Conservation (phyloP, 495 filamentous ascomycete species). For the Penicillium tannophilum region DNA sequence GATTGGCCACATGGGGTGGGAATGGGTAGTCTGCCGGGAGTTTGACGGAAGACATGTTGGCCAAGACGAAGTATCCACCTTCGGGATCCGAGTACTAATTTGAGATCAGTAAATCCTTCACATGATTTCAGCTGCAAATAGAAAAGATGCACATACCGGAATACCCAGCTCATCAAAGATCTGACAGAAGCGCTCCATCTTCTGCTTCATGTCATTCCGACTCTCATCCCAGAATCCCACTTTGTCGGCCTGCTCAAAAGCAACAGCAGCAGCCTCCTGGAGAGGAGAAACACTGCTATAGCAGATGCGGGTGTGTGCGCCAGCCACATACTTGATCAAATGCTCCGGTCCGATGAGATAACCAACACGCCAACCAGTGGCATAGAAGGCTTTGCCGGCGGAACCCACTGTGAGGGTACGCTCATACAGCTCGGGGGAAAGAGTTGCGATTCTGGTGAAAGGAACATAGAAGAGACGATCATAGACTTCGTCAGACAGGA, state of each 20-base stretch:
- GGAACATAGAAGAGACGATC: slow-evolving; percentile 93
- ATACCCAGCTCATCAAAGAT: slow-evolving; percentile 88
- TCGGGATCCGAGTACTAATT: slow-evolving; percentile 82
- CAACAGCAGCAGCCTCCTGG: slow-evolving; percentile 95
- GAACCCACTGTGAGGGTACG: slow-evolving; percentile 92
- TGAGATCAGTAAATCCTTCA: not conserved
- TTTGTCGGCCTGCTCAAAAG: slow-evolving; percentile 85
- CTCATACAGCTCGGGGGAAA: slow-evolving; percentile 82
- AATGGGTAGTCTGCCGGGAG: slow-evolving; percentile 82
- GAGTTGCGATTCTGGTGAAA: slow-evolving; percentile 86
- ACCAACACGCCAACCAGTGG: slow-evolving; percentile 94
- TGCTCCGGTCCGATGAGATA: slow-evolving; percentile 90
- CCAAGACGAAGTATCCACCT: slow-evolving; percentile 95
- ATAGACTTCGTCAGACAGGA: slow-evolving; percentile 95
- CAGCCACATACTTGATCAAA: slow-evolving; percentile 88
- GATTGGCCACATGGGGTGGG: slow-evolving; percentile 80
- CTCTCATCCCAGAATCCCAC: slow-evolving; percentile 88
- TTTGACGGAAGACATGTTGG: slow-evolving; percentile 83
- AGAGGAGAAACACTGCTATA: slow-evolving; percentile 91
- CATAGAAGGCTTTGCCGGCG: slow-evolving; percentile 97
- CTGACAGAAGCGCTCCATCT: slow-evolving; percentile 83
- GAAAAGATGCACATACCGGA: slow-evolving; percentile 50
- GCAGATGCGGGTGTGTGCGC: slow-evolving; percentile 94
- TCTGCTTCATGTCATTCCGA: slow-evolving; percentile 82
- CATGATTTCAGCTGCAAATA: not conserved